Percentiles rank a stretch among this genome's conserved stretches.
Conservation (phyloP, 1,284 basidiomycete species). For the Hymenochaete sp. region DNA sequence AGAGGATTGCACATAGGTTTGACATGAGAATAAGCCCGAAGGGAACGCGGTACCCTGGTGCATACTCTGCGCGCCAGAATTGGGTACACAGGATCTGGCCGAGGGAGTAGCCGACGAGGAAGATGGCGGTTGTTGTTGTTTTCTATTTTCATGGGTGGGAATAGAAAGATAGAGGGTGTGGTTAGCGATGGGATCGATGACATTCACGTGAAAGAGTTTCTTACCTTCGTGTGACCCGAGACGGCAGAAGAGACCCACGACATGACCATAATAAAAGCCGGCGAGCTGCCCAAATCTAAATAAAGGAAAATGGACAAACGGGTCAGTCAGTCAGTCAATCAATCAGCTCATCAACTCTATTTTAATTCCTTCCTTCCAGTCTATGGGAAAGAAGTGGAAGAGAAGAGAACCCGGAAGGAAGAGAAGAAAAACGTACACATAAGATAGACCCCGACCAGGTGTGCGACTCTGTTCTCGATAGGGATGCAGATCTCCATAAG, state of each 20-base stretch:
- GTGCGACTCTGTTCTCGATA: constrained; percentile 9
- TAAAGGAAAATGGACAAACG: constrained; percentile 15
- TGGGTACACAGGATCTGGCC: constrained; percentile 26
- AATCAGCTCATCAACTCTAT: constrained; percentile 1
- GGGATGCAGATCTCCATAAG: constrained; percentile 20
- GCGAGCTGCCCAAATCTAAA: constrained; percentile 20
- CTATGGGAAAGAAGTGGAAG: no score
- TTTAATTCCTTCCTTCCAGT: no score
- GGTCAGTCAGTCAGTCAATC: not conserved
- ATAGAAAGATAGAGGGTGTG: not conserved
- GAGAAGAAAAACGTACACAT: constrained; percentile 24
- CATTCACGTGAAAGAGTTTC: not conserved
- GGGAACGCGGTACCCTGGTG: constrained; percentile 22
- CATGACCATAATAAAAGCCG: constrained; percentile 26
- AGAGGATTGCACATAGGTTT: constrained; percentile 20
- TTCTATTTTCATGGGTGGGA: constrained; percentile 15
- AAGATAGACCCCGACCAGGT: constrained; percentile 14
- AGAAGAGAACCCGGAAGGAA: no score
- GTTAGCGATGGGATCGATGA: not conserved
- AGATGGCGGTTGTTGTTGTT: constrained; percentile 25
- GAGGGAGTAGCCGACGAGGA: constrained; percentile 26
- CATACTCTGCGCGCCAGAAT: constrained; percentile 24
- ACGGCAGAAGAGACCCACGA: constrained; percentile 26
- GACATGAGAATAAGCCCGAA: constrained; percentile 23
- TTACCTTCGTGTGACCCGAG: constrained; percentile 29